Percentiles rank a stretch among this genome's conserved stretches.
Conservation (phyloP, 2,329 filamentous ascomycete genomes). For the Diaporthe ampelina region DNA sequence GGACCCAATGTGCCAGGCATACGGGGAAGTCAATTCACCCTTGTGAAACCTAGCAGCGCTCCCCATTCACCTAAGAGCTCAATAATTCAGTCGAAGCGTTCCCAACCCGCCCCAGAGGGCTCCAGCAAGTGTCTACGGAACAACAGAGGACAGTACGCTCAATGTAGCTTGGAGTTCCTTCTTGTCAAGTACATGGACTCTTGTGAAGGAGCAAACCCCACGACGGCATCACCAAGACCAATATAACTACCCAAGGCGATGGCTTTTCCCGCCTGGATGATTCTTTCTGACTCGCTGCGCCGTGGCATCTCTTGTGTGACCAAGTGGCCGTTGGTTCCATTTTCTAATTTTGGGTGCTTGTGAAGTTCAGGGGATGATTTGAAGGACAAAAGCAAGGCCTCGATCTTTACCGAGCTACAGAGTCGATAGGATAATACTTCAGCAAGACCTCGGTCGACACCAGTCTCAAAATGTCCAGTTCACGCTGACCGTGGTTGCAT, state of each 20-base stretch:
- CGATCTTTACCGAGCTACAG: neutral
- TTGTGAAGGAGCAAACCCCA: neutral
- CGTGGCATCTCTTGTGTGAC: neutral
- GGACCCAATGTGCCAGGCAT: neutral
- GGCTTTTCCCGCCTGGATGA: neutral
- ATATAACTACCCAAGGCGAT: neutral
- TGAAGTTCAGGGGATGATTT: neutral
- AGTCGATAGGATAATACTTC: neutral
- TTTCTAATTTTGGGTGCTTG: neutral
- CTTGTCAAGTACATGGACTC: constrained; percentile 1
- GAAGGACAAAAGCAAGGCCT: neutral
- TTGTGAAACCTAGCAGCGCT: neutral
- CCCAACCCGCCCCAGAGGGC: neutral
- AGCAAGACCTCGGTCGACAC: neutral
- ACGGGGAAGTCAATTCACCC: neutral
- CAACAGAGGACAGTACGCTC: constrained; percentile 7
- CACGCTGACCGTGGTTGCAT: no score
- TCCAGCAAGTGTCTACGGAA: neutral
- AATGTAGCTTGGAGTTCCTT: neutral
- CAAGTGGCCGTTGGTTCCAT: neutral
- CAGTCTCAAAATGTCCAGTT: neutral
- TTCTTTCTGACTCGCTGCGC: neutral
- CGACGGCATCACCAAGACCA: neutral
- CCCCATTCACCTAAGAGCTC: neutral
- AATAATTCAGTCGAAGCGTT: neutral